Base-by-base conservation (phyloP, 1,139 yeast species). In the Sugiyamaella neomexicana region DNA sequence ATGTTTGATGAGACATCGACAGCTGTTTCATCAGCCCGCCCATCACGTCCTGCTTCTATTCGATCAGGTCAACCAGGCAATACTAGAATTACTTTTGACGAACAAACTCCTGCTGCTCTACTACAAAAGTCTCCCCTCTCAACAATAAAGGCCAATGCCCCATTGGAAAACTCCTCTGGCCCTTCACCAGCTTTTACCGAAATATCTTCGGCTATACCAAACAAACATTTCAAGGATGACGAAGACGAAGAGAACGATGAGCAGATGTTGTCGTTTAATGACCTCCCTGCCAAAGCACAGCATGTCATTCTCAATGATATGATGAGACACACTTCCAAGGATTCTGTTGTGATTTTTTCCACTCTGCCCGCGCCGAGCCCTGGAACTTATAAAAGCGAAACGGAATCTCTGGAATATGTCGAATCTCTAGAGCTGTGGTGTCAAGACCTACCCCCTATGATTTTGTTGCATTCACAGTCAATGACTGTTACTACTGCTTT, bases 401-500 rank as follows among this genome's bases (percentile, higher is more conserved):
- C 75, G 12, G 93, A 84, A 27, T 80, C 95, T 46, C 73, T 82
- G 53, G 90, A 86, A 45, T 93, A 90, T 65, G 81, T 87, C 9
- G 83, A 83, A 55, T 86, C 86, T 61, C 74, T 93, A 55, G 86
- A 90, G 47, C 72, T 87, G 12, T 89, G 97, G 95, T 76, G 90
- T 54, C 80, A 83, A 52, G 89, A 80, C 8, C 72, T 93, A 45
- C 97, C 97, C 0, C 97, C 98, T 0, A 78, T 82, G 2, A 69
- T 93, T 66, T 71, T 93, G 58, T 77, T 93, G 54, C 91, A 93
- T 67, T 89, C 97, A 0, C 96, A 90, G 70, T 86, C 96, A 0
- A 89, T 91, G 75, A 93, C 99, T 0, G 98, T 93, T 1, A 93
- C 99, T 0, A 91, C 97, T 10, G 90, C 95, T 20, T 74, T 88